phyloP scores from a whole-genome alignment of 2,329 filamentous ascomycete genomes.

The Aureobasidium sp. region DNA sequence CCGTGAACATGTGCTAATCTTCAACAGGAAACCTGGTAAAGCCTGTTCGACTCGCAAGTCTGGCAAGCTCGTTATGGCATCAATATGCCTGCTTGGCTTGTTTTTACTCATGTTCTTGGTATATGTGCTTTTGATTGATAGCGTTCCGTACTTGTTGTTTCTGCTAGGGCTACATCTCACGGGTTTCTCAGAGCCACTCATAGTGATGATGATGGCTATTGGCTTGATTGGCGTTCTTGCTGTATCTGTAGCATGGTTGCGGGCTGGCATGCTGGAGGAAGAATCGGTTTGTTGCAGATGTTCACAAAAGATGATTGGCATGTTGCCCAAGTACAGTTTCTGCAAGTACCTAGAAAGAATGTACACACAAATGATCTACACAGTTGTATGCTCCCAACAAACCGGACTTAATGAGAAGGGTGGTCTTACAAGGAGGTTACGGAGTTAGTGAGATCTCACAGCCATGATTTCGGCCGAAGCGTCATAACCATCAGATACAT shows the following conservation, averaged over 20 bases:
- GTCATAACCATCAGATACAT: background rate
- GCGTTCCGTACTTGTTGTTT: background rate
- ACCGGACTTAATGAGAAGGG: background rate
- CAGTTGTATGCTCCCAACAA: background rate
- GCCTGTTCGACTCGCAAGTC: no score
- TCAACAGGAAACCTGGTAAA: constrained; percentile 14
- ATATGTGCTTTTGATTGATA: background rate
- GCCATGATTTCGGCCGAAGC: background rate
- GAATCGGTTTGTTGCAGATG: background rate
- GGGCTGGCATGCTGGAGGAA: background rate
- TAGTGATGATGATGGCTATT: background rate
- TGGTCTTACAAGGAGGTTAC: background rate
- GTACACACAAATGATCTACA: background rate
- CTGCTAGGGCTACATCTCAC: background rate
- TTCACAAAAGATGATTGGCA: background rate
- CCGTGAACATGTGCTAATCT: background rate
- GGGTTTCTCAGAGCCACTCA: background rate
- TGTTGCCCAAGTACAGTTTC: background rate
- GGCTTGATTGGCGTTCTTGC: background rate
- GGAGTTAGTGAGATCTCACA: background rate
- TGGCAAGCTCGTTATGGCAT: background rate
- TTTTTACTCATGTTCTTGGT: background rate
- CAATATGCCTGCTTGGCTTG: background rate
- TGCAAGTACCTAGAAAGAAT: background rate
- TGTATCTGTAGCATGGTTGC: background rate